Evolutionary conservation across 2,329 filamentous ascomycete species (phyloP), one percentile per base, ranked within the genome.

Genomic region (Amauroascus niger): DNA sequence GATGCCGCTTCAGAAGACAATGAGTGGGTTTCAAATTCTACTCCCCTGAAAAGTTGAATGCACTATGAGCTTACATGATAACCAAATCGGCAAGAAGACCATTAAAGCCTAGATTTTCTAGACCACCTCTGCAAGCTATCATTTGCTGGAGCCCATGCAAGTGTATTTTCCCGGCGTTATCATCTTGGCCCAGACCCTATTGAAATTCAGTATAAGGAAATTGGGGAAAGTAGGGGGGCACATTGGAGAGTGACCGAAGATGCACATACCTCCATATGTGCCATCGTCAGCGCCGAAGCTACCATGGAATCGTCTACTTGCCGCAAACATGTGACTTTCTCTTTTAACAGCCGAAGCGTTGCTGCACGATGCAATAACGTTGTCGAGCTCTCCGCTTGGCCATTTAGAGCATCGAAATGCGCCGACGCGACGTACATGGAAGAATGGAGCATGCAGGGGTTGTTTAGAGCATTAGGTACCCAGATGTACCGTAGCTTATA

Each of bases 361-460:
- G 51, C 53, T 22, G 48, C 24, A n/a, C 49, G 53, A 16, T 55
- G 53, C 11, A 37, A 55, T 20, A 52, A 22, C 6, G 53, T 55
- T 33, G 52, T 55, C 14, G 43, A 18, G 43, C 49, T 55, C 11
- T 46, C 49, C 28, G n/a, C 37, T 22, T 43, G 26, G 22, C 43
- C 48, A 18, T 41, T 49, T 20, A 52, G 43, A n/a, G 45, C 26
- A 37, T 55, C 53, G n/a, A 52, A 47, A 49, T 55, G 49, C 39
- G 49, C 43, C 16, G 53, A 52, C 22, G 53, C 49, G 1, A 39
- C 48, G 30, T 52, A 55, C 49, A 52, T 32, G 16, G 53, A 52
- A 4, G 49, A 46, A 48, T 55, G 53, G 30, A 55, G 52, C 53
- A 55, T 52, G 44, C 49, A 55, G 16, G 49, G 28, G 22, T 49